Evolutionary conservation across 1,284 basidiomycete genomes (phyloP), one percentile per base, ranked within the genome.

Genomic region (Malassezia slooffiae): DNA sequence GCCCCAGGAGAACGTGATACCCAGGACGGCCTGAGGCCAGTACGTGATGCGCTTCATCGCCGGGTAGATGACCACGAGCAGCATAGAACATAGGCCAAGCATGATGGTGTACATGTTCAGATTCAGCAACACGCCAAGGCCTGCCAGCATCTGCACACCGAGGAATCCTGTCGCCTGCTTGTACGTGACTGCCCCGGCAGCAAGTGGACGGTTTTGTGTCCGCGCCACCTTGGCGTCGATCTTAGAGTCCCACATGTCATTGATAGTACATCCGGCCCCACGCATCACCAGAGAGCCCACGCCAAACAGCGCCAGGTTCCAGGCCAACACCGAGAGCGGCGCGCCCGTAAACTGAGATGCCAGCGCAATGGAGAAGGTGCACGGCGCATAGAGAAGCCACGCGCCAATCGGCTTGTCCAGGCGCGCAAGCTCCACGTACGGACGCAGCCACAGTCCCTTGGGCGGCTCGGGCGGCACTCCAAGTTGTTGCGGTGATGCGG

Each of bases 1-100:
- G 11, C 93, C 93, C 93, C 91, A 97, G 70, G 95, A 96, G 72
- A 95, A 97, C 0, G 90, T 81, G 35, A 96, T 19, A 34, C 52
- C 63, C 13, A 68, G 53, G 26, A 64, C 60, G 30, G 86, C 79
- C 68, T 99, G 93, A 1, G 93, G 93, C 84, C 90, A 96, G 69
- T 96, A 77, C 0, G 93, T 99, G 41, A 95, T 74, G 6, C 93
- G 80, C 72, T 99, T 99, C 93, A 97, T 97, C 57, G 93, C 76
- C 0, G 93, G 93, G 70, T 99, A 99, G 35, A 90, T 71, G 3
- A 79, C 78, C 22, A 97, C 90, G 13, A 96, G 70, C 2, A 82
- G 81, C 15, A 97, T 74, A 0, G 88, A 93, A 0, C 85, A 81
- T 6, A 89, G 88, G 15, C 93, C 93, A 2, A 97, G 77, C 0